Evolutionary conservation across 23 red algal species (phyloP).

Genomic region (Gracilaria vermiculophylla): DNA sequence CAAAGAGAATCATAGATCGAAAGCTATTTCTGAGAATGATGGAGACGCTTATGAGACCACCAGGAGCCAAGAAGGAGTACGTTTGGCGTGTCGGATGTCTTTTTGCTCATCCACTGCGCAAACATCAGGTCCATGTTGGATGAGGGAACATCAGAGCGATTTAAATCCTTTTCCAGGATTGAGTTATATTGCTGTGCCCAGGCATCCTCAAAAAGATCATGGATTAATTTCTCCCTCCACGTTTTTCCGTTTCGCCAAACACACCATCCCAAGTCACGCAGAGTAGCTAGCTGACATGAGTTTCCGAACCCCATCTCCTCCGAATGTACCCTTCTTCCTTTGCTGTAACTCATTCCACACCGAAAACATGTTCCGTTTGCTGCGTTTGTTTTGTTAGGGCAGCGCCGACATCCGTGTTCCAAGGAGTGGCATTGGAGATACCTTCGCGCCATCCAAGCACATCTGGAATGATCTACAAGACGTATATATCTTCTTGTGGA

Average conservation of each 20-base stretch:
- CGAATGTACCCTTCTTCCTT: background rate
- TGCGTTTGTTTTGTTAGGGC: background rate
- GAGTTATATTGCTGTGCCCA: background rate
- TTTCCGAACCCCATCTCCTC: background rate
- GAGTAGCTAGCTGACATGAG: background rate
- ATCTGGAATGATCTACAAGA: background rate
- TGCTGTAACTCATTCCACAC: background rate
- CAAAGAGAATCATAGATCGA: too few species aligned
- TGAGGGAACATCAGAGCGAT: background rate
- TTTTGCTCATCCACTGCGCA: background rate
- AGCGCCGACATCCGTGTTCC: background rate
- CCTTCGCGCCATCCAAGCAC: background rate
- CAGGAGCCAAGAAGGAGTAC: background rate
- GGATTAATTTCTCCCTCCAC: background rate
- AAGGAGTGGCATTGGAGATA: background rate
- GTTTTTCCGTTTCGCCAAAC: background rate
- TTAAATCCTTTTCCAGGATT: background rate
- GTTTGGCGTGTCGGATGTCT: background rate
- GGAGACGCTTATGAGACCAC: background rate
- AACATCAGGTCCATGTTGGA: background rate
- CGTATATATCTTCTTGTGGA: background rate
- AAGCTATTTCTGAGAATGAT: too few species aligned
- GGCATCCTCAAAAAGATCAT: background rate
- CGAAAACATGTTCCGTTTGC: background rate
- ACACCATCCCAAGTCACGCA: background rate